These are phyloP conservation scores for Babesia sp. DNA, from an alignment of 169 alveolate species.

Conservation along the genomic window DNA sequence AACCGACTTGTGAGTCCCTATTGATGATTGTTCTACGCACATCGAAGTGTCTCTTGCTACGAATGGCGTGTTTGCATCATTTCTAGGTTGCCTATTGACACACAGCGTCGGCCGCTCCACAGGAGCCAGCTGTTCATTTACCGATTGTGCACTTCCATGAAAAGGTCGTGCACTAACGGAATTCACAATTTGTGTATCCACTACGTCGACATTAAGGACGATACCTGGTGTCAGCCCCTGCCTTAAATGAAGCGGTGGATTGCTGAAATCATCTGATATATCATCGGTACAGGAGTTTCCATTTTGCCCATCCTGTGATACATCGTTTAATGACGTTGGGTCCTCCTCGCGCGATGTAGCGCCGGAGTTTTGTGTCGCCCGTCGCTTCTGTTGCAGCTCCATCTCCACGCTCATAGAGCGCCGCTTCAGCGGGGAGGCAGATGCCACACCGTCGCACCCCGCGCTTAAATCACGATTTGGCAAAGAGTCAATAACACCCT, in stretches of 20 bases:
- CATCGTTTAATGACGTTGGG: not conserved
- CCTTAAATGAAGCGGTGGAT: not conserved
- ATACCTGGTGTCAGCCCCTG: not conserved
- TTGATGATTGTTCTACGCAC: slow-evolving; percentile 19
- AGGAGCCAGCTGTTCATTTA: not conserved
- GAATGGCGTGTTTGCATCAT: not conserved
- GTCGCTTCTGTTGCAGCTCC: slow-evolving; percentile 51
- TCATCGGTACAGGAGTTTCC: not conserved
- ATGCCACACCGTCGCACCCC: slow-evolving; percentile 7
- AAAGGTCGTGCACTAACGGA: not conserved
- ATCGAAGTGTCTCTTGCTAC: slow-evolving; percentile 12
- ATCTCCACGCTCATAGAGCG: slow-evolving; percentile 31
- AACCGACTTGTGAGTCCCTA: slow-evolving; percentile 8
- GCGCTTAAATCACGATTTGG: not conserved
- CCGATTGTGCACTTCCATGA: not conserved
- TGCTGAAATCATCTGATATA: not conserved
- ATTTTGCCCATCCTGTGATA: slow-evolving; percentile 14
- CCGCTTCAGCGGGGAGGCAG: slow-evolving; percentile 35
- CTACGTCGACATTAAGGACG: not conserved
- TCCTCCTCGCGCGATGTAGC: not conserved
- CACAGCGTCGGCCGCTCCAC: not conserved
- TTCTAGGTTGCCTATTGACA: not conserved
- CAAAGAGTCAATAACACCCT: not conserved
- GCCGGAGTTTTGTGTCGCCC: slow-evolving; percentile 19
- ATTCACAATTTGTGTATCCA: not conserved